Evolutionary conservation across 1,139 yeast species (phyloP).

Genomic region (Hansenula sp.): DNA sequence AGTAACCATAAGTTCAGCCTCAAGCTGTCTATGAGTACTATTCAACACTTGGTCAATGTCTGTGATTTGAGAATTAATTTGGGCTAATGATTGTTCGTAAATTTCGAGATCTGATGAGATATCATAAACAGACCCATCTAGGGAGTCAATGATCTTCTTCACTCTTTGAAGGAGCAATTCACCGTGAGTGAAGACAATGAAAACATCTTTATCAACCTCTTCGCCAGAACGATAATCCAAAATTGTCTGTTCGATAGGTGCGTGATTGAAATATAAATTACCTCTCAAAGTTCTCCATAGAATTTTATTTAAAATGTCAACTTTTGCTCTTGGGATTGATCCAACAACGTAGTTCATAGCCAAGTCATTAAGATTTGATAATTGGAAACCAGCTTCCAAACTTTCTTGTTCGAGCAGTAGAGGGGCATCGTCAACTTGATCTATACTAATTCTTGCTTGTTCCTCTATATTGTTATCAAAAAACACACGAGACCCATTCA

Average conservation of each 20-base stretch:
- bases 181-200: slow-evolving; percentile 71
- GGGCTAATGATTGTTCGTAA: slow-evolving; percentile 30
- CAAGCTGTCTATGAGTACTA: slow-evolving; percentile 54
- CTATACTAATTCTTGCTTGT: slow-evolving; percentile 30
- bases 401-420: slow-evolving; percentile 23
- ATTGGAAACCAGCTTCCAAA: slow-evolving; percentile 23
- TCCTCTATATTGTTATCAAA: slow-evolving; percentile 21
- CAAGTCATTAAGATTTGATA: slow-evolving; percentile 26
- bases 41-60: slow-evolving; percentile 58
- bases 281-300: slow-evolving; percentile 74
- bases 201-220: slow-evolving; percentile 49
- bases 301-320: slow-evolving; percentile 57
- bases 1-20: slow-evolving; percentile 64
- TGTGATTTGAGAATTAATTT: slow-evolving; percentile 41
- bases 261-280: slow-evolving; percentile 61
- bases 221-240: slow-evolving; percentile 32
- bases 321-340: slow-evolving; percentile 57
- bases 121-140: slow-evolving; percentile 55
- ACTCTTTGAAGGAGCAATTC: slow-evolving; percentile 52
- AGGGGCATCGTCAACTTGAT: slow-evolving; percentile 38
- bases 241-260: slow-evolving; percentile 48
- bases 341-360: slow-evolving; percentile 52
- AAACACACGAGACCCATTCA: slow-evolving; percentile 38
- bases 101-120: slow-evolving; percentile 17
- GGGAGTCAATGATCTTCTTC: slow-evolving; percentile 55